A percentile compares a stretch with the other conserved stretches of the same genome.
These are phyloP conservation scores for Chytriomyces sp. DNA, from an alignment of 192 early-diverging fungal species.

Conservation along the genomic window DNA sequence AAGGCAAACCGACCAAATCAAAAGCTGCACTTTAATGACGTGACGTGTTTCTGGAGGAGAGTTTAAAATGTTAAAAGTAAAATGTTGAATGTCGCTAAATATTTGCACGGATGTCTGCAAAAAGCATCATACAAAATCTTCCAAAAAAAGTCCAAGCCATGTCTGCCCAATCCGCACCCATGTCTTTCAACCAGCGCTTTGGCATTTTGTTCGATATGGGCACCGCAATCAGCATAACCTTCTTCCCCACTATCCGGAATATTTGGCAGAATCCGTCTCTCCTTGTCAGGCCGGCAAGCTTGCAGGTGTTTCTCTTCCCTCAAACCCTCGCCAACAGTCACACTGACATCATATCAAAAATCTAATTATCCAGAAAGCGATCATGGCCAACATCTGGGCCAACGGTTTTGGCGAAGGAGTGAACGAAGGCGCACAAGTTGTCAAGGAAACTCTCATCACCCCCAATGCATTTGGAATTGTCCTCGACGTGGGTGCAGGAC, in stretches of 20 bases:
- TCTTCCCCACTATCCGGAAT: neutral
- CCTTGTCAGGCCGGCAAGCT: neutral
- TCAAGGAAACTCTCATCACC: conserved; percentile 8
- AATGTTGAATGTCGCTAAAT: too few species aligned
- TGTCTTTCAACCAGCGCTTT: neutral
- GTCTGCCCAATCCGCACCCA: neutral
- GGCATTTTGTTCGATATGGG: conserved; percentile 13
- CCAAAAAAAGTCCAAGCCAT: too few species aligned
- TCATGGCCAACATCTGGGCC: conserved; percentile 26
- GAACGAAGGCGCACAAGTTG: neutral
- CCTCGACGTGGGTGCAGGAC: conserved; percentile 25
- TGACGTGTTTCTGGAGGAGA: too few species aligned
- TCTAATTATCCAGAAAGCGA: neutral
- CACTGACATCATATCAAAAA: too few species aligned
- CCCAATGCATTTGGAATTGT: conserved; percentile 21
- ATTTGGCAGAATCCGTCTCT: neutral
- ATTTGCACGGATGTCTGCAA: too few species aligned
- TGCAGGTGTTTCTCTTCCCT: neutral
- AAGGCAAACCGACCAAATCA: too few species aligned
- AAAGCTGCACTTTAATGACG: too few species aligned
- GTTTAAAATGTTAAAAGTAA: too few species aligned
- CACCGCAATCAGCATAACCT: neutral
- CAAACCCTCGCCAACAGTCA: too few species aligned
- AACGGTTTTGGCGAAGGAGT: conserved; percentile 25
- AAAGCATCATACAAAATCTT: too few species aligned